These are phyloP conservation scores for Ceratocystis diversiconidia DNA, from an alignment of 2,329 filamentous ascomycete species.

Conservation along the genomic window DNA sequence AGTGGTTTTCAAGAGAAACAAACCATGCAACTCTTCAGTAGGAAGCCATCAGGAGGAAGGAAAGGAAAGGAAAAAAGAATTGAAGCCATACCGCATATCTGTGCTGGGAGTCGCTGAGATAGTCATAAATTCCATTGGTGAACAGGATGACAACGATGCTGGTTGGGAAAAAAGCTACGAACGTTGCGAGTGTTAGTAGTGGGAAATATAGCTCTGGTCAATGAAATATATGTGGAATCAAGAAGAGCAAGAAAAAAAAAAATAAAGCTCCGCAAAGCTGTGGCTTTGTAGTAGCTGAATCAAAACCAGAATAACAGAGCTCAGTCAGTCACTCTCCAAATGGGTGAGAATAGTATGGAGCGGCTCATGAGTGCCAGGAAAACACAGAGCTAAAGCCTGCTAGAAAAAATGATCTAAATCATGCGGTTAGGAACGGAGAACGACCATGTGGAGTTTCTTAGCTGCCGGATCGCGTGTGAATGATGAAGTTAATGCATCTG, in stretches of 20 bases:
- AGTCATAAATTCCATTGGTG: conserved; percentile 41
- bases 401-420: background rate
- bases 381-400: no score
- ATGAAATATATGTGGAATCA: background rate
- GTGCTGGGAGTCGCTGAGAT: conserved; percentile 31
- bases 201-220: background rate
- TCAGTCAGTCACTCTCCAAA: background rate
- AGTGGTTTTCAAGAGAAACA: background rate
- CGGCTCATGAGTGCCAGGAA: background rate
- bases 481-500: conserved; percentile 1
- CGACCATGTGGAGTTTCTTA: background rate
- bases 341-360: background rate
- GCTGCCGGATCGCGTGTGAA: background rate
- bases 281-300: background rate
- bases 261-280: background rate
- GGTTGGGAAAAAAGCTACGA: background rate
- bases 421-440: background rate
- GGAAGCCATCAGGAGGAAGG: background rate
- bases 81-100: conserved; percentile 42
- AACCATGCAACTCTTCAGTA: background rate
- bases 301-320: background rate
- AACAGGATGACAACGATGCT: conserved; percentile 13
- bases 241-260: background rate
- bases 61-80: background rate
- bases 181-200: background rate